Conservation (phyloP, 164 flowering plant genomes). For the Paratinospora sagittata region DNA sequence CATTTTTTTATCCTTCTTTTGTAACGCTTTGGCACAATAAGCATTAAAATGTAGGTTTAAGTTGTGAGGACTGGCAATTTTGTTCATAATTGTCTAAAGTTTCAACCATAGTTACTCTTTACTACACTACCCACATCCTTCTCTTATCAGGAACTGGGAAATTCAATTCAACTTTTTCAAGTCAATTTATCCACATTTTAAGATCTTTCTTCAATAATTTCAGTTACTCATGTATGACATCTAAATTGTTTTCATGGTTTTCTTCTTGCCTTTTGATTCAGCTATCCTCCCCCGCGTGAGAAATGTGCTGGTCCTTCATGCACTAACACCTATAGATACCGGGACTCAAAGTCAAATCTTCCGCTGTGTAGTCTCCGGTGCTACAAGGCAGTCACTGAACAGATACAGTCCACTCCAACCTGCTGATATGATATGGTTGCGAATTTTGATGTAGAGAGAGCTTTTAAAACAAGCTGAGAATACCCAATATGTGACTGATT, state of each 20-base stretch:
- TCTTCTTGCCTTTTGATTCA: constrained; percentile 25
- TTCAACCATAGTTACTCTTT: no score
- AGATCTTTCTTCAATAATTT: neutral
- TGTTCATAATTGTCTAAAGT: no score
- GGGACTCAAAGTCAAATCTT: constrained; percentile 67
- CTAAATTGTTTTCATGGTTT: neutral
- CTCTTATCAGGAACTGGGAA: no score
- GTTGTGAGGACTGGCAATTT: neutral
- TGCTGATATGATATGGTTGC: neutral
- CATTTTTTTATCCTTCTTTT: no score
- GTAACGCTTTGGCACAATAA: neutral
- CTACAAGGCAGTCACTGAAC: constrained; percentile 51
- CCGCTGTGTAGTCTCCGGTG: constrained; percentile 81
- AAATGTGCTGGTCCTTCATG: constrained; percentile 72
- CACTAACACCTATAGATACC: constrained; percentile 54
- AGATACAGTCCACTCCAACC: constrained; percentile 9
- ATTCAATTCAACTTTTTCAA: neutral
- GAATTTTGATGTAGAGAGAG: neutral
- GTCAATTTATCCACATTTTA: neutral
- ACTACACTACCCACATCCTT: neutral
- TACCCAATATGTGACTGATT: neutral
- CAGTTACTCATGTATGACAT: neutral
- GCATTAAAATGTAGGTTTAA: neutral
- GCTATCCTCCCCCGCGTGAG: constrained; percentile 78
- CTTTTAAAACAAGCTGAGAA: neutral